These are phyloP conservation scores for Agrocybe praecox DNA, from an alignment of 768 basidiomycete species.

Conservation along the genomic window DNA sequence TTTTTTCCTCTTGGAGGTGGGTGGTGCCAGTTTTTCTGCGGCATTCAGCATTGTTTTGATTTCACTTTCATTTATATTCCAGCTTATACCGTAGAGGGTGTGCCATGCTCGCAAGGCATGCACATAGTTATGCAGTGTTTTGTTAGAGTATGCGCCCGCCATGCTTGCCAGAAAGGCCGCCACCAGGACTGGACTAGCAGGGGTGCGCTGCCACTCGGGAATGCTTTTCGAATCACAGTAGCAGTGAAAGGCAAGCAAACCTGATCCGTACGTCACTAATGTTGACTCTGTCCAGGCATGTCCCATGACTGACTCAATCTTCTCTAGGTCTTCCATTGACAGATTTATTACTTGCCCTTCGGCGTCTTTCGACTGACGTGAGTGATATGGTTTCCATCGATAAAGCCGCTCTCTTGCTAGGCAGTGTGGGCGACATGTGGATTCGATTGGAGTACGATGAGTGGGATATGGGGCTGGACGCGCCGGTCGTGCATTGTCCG, in stretches of 20 bases:
- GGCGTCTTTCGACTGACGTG: no score
- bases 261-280: no score
- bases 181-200: constrained; percentile 25
- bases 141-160: constrained; percentile 32
- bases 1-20: constrained; percentile 27
- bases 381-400: no score
- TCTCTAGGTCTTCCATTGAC: no score
- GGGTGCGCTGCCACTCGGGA: constrained; percentile 32
- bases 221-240: constrained; percentile 36
- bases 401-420: no score
- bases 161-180: constrained; percentile 28
- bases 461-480: no score
- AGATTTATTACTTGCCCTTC: no score
- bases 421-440: no score
- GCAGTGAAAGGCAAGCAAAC: constrained; percentile 38
- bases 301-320: no score
- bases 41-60: constrained; percentile 30
- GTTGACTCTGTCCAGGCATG: no score
- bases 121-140: constrained; percentile 38
- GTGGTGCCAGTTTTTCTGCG: constrained; percentile 29
- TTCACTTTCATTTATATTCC: constrained; percentile 25
- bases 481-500: no score
- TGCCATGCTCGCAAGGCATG: constrained; percentile 47
- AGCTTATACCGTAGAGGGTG: constrained; percentile 37
- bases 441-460: no score